A percentile compares a stretch with the other conserved stretches of the same genome.
These are phyloP conservation scores for Ogataea nakhonphanomensis DNA, from an alignment of 805 yeast species.

Conservation along the genomic window DNA sequence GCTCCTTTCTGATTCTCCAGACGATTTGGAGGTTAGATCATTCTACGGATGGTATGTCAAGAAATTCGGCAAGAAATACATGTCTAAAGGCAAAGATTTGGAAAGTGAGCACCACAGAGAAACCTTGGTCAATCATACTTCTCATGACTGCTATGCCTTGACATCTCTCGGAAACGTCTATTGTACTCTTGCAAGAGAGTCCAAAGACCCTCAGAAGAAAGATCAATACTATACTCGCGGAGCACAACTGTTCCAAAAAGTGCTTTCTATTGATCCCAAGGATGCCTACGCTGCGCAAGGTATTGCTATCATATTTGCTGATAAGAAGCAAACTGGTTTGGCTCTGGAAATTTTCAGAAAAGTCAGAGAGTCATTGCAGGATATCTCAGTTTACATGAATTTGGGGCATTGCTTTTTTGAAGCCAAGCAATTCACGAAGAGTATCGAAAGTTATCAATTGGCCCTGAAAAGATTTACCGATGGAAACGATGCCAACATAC, in stretches of 20 bases:
- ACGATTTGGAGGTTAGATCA: slow-evolving; percentile 79
- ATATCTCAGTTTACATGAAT: slow-evolving; percentile 77
- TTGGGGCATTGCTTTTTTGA: slow-evolving; percentile 85
- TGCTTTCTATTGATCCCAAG: slow-evolving; percentile 72
- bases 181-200: slow-evolving; percentile 75
- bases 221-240: slow-evolving; percentile 81
- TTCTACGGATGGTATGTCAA: slow-evolving; percentile 88
- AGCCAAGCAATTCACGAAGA: slow-evolving; percentile 75
- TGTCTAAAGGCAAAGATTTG: slow-evolving; percentile 47
- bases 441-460: slow-evolving; percentile 84
- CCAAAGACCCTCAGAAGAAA: slow-evolving; percentile 55
- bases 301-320: slow-evolving; percentile 87
- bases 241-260: slow-evolving; percentile 89
- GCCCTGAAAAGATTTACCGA: slow-evolving; percentile 66
- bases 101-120: slow-evolving; percentile 82
- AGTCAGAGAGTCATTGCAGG: slow-evolving; percentile 84
- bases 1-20: slow-evolving; percentile 51
- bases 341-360: slow-evolving; percentile 87
- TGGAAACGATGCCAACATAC: slow-evolving; percentile 59
- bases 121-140: slow-evolving; percentile 75
- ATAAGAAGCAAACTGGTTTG: slow-evolving; percentile 65
- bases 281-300: slow-evolving; percentile 98
- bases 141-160: slow-evolving; percentile 87
- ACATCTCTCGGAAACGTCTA: slow-evolving; percentile 88
- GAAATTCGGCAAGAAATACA: slow-evolving; percentile 52